Percentiles rank a stretch among this genome's conserved stretches.
Evolutionary conservation across 306 rosid genomes (phyloP).

Genomic region (Casuarina glauca): DNA sequence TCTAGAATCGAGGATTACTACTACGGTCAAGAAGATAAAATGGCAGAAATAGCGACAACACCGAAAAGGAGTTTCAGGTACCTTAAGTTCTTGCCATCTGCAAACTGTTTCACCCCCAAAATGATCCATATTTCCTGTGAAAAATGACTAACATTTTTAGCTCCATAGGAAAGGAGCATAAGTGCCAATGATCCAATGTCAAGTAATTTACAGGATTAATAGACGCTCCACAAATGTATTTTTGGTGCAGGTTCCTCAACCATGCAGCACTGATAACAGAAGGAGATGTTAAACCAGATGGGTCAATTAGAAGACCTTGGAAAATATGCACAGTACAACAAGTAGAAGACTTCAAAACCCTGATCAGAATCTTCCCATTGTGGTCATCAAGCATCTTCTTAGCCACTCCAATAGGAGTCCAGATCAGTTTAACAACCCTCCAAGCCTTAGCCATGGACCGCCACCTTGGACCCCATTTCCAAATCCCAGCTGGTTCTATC

Average conservation of each 20-base stretch:
- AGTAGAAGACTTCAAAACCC: slow-evolving; percentile 53
- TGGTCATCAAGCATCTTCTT: slow-evolving; percentile 51
- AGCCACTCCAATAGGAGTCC: slow-evolving; percentile 42
- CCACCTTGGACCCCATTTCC: slow-evolving; percentile 47
- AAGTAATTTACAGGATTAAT: no score
- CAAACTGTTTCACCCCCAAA: no score
- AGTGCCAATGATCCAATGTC: no score
- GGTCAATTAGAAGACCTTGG: slow-evolving; percentile 52
- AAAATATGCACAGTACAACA: slow-evolving; percentile 52
- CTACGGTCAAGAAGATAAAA: slow-evolving; percentile 3
- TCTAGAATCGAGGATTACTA: slow-evolving; percentile 16
- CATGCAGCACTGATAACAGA: slow-evolving; percentile 41
- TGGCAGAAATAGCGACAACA: not conserved
- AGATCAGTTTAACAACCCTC: slow-evolving; percentile 45
- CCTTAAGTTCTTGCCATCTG: no score
- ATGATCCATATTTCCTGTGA: no score
- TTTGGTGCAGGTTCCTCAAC: slow-evolving; percentile 42
- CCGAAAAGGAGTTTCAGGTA: slow-evolving; percentile 30
- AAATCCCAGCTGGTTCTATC: slow-evolving; percentile 48
- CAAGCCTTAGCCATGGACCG: slow-evolving; percentile 63
- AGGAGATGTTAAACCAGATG: slow-evolving; percentile 47
- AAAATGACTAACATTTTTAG: no score
- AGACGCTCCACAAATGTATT: no score
- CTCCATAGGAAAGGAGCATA: no score
- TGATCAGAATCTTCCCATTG: slow-evolving; percentile 46